These are phyloP conservation scores for Mycosphaerella sp. DNA, from an alignment of 2,329 filamentous ascomycete species.

Conservation along the genomic window DNA sequence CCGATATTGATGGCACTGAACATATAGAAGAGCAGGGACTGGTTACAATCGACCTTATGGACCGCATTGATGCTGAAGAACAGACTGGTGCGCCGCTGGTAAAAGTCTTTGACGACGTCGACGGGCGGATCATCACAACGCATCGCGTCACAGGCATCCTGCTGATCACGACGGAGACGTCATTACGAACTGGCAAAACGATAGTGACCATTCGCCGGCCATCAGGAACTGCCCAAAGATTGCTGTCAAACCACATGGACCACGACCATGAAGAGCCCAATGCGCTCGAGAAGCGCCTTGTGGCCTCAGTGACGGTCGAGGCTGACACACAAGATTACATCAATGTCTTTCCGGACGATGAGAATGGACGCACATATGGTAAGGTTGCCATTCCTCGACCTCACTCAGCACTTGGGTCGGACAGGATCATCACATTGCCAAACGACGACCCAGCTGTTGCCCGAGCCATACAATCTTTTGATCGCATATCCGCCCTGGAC, in stretches of 20 bases:
- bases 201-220: slow-evolving; percentile 32
- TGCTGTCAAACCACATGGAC: slow-evolving; percentile 18
- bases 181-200: slow-evolving; percentile 38
- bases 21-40: slow-evolving; percentile 85
- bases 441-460: slow-evolving; percentile 53
- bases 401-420: slow-evolving; percentile 27
- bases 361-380: slow-evolving; percentile 27
- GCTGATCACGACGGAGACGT: slow-evolving; percentile 68
- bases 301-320: slow-evolving; percentile 23
- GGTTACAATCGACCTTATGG: slow-evolving; percentile 77
- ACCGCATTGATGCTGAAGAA: slow-evolving; percentile 38
- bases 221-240: slow-evolving; percentile 27
- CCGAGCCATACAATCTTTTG: slow-evolving; percentile 73
- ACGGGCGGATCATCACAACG: slow-evolving; percentile 61
- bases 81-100: slow-evolving; percentile 60
- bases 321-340: slow-evolving; percentile 23
- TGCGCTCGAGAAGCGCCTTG: slow-evolving; percentile 18
- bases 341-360: slow-evolving; percentile 28
- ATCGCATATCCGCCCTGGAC: slow-evolving; percentile 83
- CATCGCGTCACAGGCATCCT: slow-evolving; percentile 69
- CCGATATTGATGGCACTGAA: slow-evolving; percentile 66
- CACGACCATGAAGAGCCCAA: slow-evolving; percentile 10
- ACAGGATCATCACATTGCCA: slow-evolving; percentile 59
- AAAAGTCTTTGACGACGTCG: slow-evolving; percentile 55
- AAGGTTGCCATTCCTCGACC: slow-evolving; percentile 48